Evolutionary conservation across 257 asterid genomes (phyloP).

Genomic region (Forsythia viridissima): DNA sequence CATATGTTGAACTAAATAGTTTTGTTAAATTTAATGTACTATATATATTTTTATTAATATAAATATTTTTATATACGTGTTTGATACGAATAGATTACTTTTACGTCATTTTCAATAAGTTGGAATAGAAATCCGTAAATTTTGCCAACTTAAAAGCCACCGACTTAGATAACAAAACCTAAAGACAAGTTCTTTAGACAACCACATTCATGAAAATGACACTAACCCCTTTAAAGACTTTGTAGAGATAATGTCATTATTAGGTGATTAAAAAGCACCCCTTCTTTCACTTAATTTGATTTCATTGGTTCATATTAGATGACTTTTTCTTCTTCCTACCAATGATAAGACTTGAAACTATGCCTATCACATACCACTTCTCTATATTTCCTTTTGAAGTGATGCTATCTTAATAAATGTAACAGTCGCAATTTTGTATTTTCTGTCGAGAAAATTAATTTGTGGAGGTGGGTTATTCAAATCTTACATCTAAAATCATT

Average conservation of each 20-base stretch:
- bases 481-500: conserved; percentile 28
- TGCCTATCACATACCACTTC: not conserved
- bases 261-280: conserved; percentile 13
- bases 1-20: not conserved
- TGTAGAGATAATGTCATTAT: conserved; percentile 14
- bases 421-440: too few relatives aligned
- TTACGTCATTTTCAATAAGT: conserved; percentile 23
- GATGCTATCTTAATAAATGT: too few relatives aligned
- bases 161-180: conserved; percentile 34
- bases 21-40: not conserved
- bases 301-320: conserved; percentile 15
- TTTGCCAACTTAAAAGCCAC: conserved; percentile 44
- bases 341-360: conserved; percentile 22
- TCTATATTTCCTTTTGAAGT: not conserved
- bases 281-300: conserved; percentile 5
- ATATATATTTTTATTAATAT: not conserved
- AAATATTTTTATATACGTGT: not conserved
- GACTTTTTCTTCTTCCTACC: conserved; percentile 21
- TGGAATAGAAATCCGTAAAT: conserved; percentile 45
- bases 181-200: conserved; percentile 20
- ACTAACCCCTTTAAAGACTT: conserved; percentile 28
- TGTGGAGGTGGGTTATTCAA: conserved; percentile 22
- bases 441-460: too few relatives aligned
- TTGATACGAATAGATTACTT: not conserved
- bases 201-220: conserved; percentile 43